A percentile compares a stretch with the other conserved stretches of the same genome.
phyloP scores from a whole-genome alignment of 2,329 filamentous ascomycete genomes.

The Hymenoscyphus albidus region DNA sequence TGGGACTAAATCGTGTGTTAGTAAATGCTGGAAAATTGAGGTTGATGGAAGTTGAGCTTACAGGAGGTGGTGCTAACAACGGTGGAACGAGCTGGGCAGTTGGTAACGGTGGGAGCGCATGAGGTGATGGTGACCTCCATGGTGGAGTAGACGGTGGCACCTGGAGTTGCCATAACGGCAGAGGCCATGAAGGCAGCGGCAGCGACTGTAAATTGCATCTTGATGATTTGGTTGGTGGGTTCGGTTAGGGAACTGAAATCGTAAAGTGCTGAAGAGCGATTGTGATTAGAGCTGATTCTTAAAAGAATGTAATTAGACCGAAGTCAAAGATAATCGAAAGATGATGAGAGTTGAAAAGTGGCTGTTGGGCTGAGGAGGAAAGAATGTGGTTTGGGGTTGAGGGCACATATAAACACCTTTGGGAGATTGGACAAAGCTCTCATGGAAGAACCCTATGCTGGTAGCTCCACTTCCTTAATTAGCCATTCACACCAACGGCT shows the following conservation, averaged over 20 bases:
- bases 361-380: slow-evolving; percentile 26
- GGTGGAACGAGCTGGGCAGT: slow-evolving; percentile 39
- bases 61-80: slow-evolving; percentile 24
- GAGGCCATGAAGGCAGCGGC: slow-evolving; percentile 34
- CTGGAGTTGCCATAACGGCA: slow-evolving; percentile 16
- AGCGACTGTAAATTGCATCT: slow-evolving; percentile 36
- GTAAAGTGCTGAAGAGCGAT: slow-evolving; percentile 24
- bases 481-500: slow-evolving; percentile 6
- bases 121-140: slow-evolving; percentile 50
- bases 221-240: slow-evolving; percentile 27
- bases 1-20: slow-evolving; percentile 13
- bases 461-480: slow-evolving; percentile 8
- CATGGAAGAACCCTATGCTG: slow-evolving; percentile 9
- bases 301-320: slow-evolving; percentile 34
- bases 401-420: slow-evolving; percentile 21
- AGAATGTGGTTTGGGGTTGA: slow-evolving; percentile 12
- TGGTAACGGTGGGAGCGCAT: slow-evolving; percentile 44
- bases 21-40: neutral
- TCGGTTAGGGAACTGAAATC: slow-evolving; percentile 15
- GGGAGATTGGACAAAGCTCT: slow-evolving; percentile 20
- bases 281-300: slow-evolving; percentile 20
- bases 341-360: slow-evolving; percentile 24
- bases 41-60: neutral
- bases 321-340: slow-evolving; percentile 28
- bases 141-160: slow-evolving; percentile 43